Percentiles rank a stretch among this genome's conserved stretches.
These are phyloP conservation scores for Sporobolomyces pararoseus DNA, from an alignment of 768 basidiomycete species.

Conservation along the genomic window DNA sequence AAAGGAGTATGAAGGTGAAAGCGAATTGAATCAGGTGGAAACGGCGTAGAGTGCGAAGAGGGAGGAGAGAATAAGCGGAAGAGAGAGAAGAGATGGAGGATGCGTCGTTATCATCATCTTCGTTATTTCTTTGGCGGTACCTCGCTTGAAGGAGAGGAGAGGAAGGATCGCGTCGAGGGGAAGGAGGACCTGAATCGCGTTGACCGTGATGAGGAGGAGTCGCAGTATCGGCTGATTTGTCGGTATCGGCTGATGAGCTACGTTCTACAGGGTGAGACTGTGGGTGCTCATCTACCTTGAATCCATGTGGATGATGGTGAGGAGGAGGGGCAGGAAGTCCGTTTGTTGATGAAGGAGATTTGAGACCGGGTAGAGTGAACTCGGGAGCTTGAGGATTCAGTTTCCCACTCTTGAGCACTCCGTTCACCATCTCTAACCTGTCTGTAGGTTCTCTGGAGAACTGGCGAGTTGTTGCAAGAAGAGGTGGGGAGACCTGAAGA, in stretches of 20 bases:
- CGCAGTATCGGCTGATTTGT: conserved; percentile 10
- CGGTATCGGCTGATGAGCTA: not conserved
- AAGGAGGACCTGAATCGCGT: not conserved
- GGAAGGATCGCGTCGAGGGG: conserved; percentile 6
- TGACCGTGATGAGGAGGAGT: not conserved
- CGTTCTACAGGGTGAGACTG: not conserved
- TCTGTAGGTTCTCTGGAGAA: no score
- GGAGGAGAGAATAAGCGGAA: conserved; percentile 21
- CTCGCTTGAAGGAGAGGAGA: conserved; percentile 7
- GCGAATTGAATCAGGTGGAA: conserved; percentile 39
- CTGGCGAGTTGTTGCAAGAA: not conserved
- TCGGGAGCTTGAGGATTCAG: conserved; percentile 11
- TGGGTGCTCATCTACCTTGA: not conserved
- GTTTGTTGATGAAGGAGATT: not conserved
- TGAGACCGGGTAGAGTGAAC: not conserved
- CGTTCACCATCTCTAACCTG: conserved; percentile 12
- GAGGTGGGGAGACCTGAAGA: not conserved
- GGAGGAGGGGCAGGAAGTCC: not conserved
- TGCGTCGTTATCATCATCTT: not conserved
- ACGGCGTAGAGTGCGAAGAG: conserved; percentile 27
- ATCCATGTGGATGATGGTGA: conserved; percentile 2
- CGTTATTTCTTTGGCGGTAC: not conserved
- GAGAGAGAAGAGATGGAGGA: conserved; percentile 18
- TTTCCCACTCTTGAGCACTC: not conserved
- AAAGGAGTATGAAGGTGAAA: conserved; percentile 37